Percentiles rank a stretch among this genome's conserved stretches.
Conservation (phyloP, 108 stramenopile genomes). For the Nannochloropsis gaditana region DNA sequence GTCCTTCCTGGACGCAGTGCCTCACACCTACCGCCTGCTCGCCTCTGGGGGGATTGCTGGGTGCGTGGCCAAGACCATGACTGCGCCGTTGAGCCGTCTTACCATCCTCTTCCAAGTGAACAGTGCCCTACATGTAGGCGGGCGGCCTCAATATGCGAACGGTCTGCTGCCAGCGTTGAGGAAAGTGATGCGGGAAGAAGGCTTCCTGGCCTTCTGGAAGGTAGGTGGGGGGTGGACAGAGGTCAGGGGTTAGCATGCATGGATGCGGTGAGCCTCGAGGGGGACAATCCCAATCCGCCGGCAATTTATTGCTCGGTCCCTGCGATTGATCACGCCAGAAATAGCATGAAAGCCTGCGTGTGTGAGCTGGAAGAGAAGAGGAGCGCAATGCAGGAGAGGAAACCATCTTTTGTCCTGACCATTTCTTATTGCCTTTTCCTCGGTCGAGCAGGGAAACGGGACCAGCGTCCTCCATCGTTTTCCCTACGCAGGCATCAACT, state of each 20-base stretch:
- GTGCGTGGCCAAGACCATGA: constrained; percentile 80
- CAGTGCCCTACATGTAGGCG: constrained; percentile 72
- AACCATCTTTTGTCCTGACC: neutral
- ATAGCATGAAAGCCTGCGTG: no score
- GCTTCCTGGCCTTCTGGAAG: constrained; percentile 74
- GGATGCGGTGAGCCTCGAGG: no score
- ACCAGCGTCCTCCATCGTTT: constrained; percentile 84
- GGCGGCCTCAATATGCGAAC: constrained; percentile 72
- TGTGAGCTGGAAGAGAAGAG: no score
- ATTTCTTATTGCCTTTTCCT: neutral
- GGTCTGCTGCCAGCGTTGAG: constrained; percentile 59
- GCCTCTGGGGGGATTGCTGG: constrained; percentile 85
- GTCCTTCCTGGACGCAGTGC: neutral
- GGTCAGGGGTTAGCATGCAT: neutral
- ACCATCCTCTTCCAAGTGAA: constrained; percentile 87
- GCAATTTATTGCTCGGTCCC: no score
- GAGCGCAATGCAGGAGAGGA: no score
- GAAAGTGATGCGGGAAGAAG: constrained; percentile 77
- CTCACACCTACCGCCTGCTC: constrained; percentile 54
- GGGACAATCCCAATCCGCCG: no score
- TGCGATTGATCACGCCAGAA: no score
- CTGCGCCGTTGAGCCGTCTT: constrained; percentile 76
- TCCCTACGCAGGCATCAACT: constrained; percentile 86
- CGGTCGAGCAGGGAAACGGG: constrained; percentile 60
- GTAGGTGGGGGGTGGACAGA: constrained; percentile 35